Percentiles rank a stretch among this genome's conserved stretches.
These are phyloP conservation scores for Morella rubra DNA, from an alignment of 306 rosid genomes.

Conservation along the genomic window DNA sequence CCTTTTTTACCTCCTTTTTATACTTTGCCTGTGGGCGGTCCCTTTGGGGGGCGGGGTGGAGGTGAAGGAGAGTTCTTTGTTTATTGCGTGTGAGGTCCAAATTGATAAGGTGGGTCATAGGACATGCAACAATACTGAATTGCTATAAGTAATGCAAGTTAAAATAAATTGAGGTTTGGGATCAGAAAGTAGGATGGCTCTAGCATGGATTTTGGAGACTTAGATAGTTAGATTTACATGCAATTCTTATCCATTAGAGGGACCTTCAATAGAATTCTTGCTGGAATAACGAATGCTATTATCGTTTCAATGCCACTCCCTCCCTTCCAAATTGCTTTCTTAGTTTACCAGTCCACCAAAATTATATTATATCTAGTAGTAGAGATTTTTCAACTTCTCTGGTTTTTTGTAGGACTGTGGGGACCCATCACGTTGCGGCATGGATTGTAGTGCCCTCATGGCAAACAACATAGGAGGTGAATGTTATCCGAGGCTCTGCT, in stretches of 20 bases:
- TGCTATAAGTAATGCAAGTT: background rate
- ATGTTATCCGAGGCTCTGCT: background rate
- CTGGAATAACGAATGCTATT: background rate
- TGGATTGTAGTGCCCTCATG: slow-evolving; percentile 80
- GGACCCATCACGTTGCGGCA: slow-evolving; percentile 80
- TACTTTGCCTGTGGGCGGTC: too few relatives aligned
- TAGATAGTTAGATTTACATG: background rate
- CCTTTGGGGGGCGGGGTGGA: too few relatives aligned
- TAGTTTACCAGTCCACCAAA: slow-evolving; percentile 2
- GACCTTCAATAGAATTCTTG: slow-evolving; percentile 12
- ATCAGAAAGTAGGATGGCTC: background rate
- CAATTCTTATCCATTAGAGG: slow-evolving; percentile 23
- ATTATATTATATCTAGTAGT: background rate
- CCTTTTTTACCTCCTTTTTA: too few relatives aligned
- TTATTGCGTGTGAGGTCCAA: background rate
- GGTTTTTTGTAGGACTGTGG: slow-evolving; percentile 71
- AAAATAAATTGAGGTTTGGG: background rate
- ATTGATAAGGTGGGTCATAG: background rate
- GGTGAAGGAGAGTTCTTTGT: background rate
- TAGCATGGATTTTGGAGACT: background rate
- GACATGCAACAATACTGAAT: background rate
- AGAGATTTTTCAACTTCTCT: background rate
- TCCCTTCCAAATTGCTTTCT: background rate
- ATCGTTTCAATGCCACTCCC: background rate
- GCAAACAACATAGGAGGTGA: slow-evolving; percentile 65